phyloP scores from a whole-genome alignment of 805 yeast species.

The Hanseniaspora clermontiae region DNA sequence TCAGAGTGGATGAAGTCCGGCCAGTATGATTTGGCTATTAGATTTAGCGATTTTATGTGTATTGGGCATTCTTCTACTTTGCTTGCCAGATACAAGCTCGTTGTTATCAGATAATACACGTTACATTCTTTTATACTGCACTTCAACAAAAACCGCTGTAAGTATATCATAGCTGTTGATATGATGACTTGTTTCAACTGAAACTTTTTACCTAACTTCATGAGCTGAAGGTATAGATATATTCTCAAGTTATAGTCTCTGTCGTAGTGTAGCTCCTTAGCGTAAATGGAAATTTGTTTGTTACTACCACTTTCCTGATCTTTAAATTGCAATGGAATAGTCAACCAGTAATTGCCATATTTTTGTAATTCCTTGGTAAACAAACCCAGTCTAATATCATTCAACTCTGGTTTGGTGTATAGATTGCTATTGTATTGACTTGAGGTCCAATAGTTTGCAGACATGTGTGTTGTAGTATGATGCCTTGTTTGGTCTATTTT shows the following conservation, averaged over 20 bases:
- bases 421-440: conserved; percentile 44
- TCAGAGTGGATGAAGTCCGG: conserved; percentile 91
- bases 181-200: conserved; percentile 70
- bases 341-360: conserved; percentile 9
- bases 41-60: conserved; percentile 69
- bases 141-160: conserved; percentile 61
- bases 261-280: conserved; percentile 31
- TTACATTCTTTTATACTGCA: conserved; percentile 73
- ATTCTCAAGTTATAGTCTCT: conserved; percentile 55
- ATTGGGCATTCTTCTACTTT: conserved; percentile 93
- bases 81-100: conserved; percentile 80
- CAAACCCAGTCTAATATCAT: conserved; percentile 8
- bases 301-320: conserved; percentile 20
- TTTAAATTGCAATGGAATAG: conserved; percentile 6
- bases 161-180: conserved; percentile 78
- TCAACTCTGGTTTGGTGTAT: conserved; percentile 6
- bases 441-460: conserved; percentile 81
- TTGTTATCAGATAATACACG: conserved; percentile 64
- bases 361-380: conserved; percentile 6
- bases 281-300: conserved; percentile 31
- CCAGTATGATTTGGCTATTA: conserved; percentile 84
- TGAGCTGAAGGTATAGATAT: conserved; percentile 62
- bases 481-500: not conserved
- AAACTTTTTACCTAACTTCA: conserved; percentile 66
- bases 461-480: conserved; percentile 29